phyloP scores from a whole-genome alignment of 2,329 filamentous ascomycete genomes.

The Sclerotinia trifoliorum region DNA sequence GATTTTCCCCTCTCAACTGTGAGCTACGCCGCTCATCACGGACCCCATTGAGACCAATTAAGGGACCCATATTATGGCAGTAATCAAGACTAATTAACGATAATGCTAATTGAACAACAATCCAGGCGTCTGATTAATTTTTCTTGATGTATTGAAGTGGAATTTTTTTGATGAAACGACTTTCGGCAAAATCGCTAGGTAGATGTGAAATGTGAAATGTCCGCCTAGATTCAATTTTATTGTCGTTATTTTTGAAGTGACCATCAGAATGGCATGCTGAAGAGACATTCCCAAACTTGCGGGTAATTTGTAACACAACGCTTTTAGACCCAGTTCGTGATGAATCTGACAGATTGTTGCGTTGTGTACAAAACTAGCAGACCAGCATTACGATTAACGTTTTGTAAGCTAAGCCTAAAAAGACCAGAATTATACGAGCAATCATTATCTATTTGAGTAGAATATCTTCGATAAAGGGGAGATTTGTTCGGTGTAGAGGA shows the following conservation, averaged over 20 bases:
- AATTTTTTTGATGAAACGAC: constrained; percentile 3
- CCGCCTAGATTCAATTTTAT: constrained; percentile 10
- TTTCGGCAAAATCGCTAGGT: neutral
- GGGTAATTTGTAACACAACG: constrained; percentile 19
- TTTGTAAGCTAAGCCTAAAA: neutral
- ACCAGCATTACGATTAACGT: constrained; percentile 2
- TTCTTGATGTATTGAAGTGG: constrained; percentile 9
- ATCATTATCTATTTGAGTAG: constrained; percentile 9
- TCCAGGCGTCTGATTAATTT: neutral
- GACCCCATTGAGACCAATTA: constrained; percentile 18
- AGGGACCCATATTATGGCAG: neutral
- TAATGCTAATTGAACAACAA: constrained; percentile 15
- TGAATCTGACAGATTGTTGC: constrained; percentile 14
- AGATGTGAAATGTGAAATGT: neutral
- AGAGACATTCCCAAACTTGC: constrained; percentile 23
- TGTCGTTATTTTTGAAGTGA: constrained; percentile 2
- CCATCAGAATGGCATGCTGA: constrained; percentile 5
- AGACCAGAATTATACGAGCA: neutral
- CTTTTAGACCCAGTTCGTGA: neutral
- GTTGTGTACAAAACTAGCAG: neutral
- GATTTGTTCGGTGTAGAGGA: neutral
- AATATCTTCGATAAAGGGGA: neutral
- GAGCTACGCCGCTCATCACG: constrained; percentile 22
- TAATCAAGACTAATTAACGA: constrained; percentile 14
- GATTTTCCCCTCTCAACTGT: constrained; percentile 20